Base-by-base conservation (phyloP, 2,329 filamentous ascomycete genomes). In the Penicillium rolfsii region DNA sequence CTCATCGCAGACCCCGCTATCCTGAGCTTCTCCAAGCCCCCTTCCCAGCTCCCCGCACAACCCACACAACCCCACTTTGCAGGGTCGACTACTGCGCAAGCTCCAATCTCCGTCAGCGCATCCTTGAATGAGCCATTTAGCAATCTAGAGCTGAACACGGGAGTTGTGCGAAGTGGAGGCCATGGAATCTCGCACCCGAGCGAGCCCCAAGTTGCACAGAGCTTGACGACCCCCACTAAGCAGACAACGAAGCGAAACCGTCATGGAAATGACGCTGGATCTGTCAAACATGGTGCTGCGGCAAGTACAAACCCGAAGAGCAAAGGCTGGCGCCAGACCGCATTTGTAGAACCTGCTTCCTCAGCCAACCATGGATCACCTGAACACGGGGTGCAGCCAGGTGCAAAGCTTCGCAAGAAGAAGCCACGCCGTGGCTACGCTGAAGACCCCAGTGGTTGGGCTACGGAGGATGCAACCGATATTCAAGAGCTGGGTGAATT, bases 401-500 rank as follows among this genome's bases (percentile, higher is more conserved):
- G 68, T 60, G 65, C 67, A 33, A 80, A 80, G 58, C 80, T 81
- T 30, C 81, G 82, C 65, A 80, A 79, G 59, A 80, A 78, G 63
- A 73, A 75, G 63, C 70, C 76, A 76, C 72, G 77, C 66, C 77
- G 78, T 67, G 64, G 71, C 36, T 79, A 81, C 62, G 85, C 69
- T 8, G 83, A 86, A 59, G 81, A 84, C 57, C 77, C 91, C 46
- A 96, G 92, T 73, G 94, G 92, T 3, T 98, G 94, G 93, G 93
- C 91, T 4, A 97, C 94, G 0, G 95, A 97, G 73, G 94, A 98
- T 71, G 93, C 94, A 24, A 97, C 92, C 0, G 95, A 98, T 73
- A 91, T 95, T 24, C 91, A 94, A 77, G 94, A 96, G 73, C 86
- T 95, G 82, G 91, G 91, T 11, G 95, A 98, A 63, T 98, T 98